Evolutionary conservation across 148 eudicot genomes (phyloP).

Genomic region (Agrostemma githago): DNA sequence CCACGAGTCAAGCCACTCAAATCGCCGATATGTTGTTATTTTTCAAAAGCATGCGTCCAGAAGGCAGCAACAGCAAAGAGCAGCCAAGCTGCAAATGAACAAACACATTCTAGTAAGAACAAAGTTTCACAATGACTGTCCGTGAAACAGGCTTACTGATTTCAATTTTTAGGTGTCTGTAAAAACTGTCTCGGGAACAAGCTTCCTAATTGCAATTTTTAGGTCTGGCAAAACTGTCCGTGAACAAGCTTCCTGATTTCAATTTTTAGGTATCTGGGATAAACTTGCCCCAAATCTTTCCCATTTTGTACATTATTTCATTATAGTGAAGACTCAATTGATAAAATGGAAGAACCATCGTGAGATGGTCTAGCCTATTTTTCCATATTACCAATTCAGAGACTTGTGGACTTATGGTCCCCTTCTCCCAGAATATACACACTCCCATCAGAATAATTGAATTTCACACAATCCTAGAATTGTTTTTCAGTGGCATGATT

Average conservation of each 20-base stretch:
- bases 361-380: not conserved
- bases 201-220: not conserved
- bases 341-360: not conserved
- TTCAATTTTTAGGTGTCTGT: not conserved
- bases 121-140: not conserved
- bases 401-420: not conserved
- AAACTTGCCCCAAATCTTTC: not conserved
- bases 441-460: not conserved
- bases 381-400: not conserved
- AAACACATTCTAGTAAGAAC: not conserved
- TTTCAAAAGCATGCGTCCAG: constrained; percentile 62
- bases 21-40: not conserved
- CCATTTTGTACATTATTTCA: not conserved
- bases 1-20: not conserved
- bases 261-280: not conserved
- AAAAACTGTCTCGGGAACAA: not conserved
- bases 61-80: constrained; percentile 74
- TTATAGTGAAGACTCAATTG: not conserved
- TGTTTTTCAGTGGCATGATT: not conserved
- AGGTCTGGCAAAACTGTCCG: not conserved
- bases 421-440: not conserved
- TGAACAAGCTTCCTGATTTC: not conserved
- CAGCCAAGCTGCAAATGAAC: constrained; percentile 41
- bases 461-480: not conserved
- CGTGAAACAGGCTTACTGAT: not conserved